phyloP scores from a whole-genome alignment of 768 basidiomycete species.

The Sporobolomyces phaffii region DNA sequence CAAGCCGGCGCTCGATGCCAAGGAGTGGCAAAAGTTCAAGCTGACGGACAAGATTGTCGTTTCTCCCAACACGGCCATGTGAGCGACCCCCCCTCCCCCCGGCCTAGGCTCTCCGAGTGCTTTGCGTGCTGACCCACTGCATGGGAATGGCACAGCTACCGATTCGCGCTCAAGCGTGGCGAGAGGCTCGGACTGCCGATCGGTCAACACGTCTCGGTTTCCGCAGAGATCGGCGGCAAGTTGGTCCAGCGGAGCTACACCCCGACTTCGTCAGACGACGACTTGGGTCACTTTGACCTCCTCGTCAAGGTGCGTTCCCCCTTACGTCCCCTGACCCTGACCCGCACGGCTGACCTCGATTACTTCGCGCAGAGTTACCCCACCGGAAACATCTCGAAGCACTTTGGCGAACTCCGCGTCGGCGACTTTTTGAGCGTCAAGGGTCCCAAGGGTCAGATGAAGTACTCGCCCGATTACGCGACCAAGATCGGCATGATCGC shows the following conservation, averaged over 20 bases:
- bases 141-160: slow-evolving; percentile 64
- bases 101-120: too few species aligned
- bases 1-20: slow-evolving; percentile 66
- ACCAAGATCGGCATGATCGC: slow-evolving; percentile 90
- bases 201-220: slow-evolving; percentile 90
- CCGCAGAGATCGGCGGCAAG: slow-evolving; percentile 87
- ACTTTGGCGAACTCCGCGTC: slow-evolving; percentile 71
- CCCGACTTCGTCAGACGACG: slow-evolving; percentile 86
- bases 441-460: slow-evolving; percentile 94
- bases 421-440: slow-evolving; percentile 85
- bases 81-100: too few species aligned
- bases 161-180: slow-evolving; percentile 70
- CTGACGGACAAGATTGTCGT: slow-evolving; percentile 72
- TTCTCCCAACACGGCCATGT: slow-evolving; percentile 96
- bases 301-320: slow-evolving; percentile 72
- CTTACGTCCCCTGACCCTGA: slow-evolving; percentile 6
- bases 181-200: slow-evolving; percentile 87
- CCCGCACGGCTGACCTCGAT: too few species aligned
- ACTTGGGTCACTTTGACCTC: slow-evolving; percentile 85
- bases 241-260: slow-evolving; percentile 86
- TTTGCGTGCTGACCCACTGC: neutral
- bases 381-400: slow-evolving; percentile 90
- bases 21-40: slow-evolving; percentile 73
- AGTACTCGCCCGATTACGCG: slow-evolving; percentile 67
- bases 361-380: slow-evolving; percentile 68